Evolutionary conservation across 495 filamentous ascomycete species (phyloP).

Genomic region (Aspergillus wentii): DNA sequence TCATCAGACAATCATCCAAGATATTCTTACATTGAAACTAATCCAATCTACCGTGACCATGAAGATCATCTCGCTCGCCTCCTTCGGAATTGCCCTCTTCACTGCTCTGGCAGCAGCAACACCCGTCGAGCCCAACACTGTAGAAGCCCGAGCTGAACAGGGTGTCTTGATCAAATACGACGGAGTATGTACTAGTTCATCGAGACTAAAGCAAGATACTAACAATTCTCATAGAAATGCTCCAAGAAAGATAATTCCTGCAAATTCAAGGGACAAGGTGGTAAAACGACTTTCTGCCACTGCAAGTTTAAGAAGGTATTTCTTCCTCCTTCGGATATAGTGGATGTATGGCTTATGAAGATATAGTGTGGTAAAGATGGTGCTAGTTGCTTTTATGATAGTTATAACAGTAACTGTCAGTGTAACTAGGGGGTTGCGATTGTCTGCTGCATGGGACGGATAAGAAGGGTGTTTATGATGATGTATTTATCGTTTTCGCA

Average conservation of each 20-base stretch:
- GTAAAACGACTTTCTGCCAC: background rate
- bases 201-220: background rate
- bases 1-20: no score
- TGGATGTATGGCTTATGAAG: background rate
- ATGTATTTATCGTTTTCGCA: background rate
- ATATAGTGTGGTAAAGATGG: background rate
- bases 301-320: slow-evolving; percentile 1
- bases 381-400: background rate
- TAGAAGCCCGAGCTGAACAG: background rate
- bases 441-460: background rate
- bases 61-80: background rate
- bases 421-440: background rate
- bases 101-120: background rate
- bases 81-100: background rate
- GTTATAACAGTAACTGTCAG: background rate
- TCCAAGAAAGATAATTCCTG: background rate
- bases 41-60: no score
- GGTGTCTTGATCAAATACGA: background rate
- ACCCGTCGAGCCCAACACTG: background rate
- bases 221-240: background rate
- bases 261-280: background rate
- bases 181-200: background rate
- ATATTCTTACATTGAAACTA: no score
- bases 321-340: background rate
- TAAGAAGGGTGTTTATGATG: background rate